A percentile compares a stretch with the other conserved stretches of the same genome.
Conservation (phyloP, 768 basidiomycete species). For the Boletus sp. region DNA sequence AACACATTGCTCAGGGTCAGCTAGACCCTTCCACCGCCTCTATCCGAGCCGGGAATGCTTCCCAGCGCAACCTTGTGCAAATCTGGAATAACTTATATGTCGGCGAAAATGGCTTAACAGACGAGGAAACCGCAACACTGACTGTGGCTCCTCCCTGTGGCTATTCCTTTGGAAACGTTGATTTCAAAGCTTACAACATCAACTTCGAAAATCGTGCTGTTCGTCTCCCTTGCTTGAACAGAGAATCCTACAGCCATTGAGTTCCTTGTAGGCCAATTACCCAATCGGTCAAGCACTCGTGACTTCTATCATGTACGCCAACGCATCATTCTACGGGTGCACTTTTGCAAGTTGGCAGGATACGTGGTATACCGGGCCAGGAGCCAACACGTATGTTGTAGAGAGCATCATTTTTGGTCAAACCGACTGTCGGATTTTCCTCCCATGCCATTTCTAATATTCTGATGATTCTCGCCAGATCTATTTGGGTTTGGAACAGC, state of each 20-base stretch:
- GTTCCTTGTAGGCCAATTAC: slow-evolving; percentile 45
- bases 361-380: slow-evolving; percentile 63
- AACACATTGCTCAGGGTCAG: slow-evolving; percentile 43
- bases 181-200: slow-evolving; percentile 68
- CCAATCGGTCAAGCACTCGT: slow-evolving; percentile 61
- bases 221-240: neutral
- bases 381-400: slow-evolving; percentile 55
- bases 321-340: slow-evolving; percentile 52
- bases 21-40: slow-evolving; percentile 39
- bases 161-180: slow-evolving; percentile 48
- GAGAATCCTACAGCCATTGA: neutral
- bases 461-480: neutral
- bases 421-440: slow-evolving; percentile 49
- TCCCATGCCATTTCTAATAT: neutral
- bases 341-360: slow-evolving; percentile 16
- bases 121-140: slow-evolving; percentile 58
- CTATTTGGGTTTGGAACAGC: slow-evolving; percentile 10
- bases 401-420: slow-evolving; percentile 64
- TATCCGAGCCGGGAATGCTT: slow-evolving; percentile 41
- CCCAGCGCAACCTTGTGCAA: slow-evolving; percentile 48
- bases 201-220: slow-evolving; percentile 69
- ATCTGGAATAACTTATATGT: slow-evolving; percentile 51
- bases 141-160: slow-evolving; percentile 53
- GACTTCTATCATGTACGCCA: slow-evolving; percentile 61
- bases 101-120: slow-evolving; percentile 41